Percentiles rank a stretch among this genome's conserved stretches.
Evolutionary conservation across 306 rosid genomes (phyloP).

Genomic region (Prunus mira): DNA sequence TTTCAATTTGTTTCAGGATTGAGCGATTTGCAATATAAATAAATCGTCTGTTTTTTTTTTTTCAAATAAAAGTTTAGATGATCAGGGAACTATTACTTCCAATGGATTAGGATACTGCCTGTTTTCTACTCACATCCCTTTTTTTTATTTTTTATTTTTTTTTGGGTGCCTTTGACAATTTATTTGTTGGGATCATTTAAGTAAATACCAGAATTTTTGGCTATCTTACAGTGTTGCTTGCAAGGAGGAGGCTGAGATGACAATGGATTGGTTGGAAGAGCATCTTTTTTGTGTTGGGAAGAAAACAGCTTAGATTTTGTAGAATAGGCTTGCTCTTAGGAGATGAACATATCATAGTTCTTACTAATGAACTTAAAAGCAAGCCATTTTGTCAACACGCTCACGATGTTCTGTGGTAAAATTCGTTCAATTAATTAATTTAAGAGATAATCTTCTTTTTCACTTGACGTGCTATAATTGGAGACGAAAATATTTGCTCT

Average conservation of each 20-base stretch:
- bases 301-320: neutral
- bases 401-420: too few relatives aligned
- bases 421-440: too few relatives aligned
- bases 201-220: constrained; percentile 5
- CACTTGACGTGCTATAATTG: too few relatives aligned
- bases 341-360: neutral
- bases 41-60: neutral
- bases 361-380: too few relatives aligned
- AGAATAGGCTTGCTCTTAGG: neutral
- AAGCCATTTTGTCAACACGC: too few relatives aligned
- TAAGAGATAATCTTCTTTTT: too few relatives aligned
- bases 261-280: neutral
- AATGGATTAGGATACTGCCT: neutral
- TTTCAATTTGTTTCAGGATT: neutral
- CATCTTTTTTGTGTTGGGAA: neutral
- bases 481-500: too few relatives aligned
- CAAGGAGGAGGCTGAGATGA: neutral
- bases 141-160: neutral
- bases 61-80: neutral
- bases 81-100: neutral
- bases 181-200: neutral
- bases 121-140: neutral
- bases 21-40: neutral
- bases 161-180: neutral
- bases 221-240: constrained; percentile 12